Evolutionary conservation across 768 basidiomycete genomes (phyloP).

Genomic region (Serendipita indica): DNA sequence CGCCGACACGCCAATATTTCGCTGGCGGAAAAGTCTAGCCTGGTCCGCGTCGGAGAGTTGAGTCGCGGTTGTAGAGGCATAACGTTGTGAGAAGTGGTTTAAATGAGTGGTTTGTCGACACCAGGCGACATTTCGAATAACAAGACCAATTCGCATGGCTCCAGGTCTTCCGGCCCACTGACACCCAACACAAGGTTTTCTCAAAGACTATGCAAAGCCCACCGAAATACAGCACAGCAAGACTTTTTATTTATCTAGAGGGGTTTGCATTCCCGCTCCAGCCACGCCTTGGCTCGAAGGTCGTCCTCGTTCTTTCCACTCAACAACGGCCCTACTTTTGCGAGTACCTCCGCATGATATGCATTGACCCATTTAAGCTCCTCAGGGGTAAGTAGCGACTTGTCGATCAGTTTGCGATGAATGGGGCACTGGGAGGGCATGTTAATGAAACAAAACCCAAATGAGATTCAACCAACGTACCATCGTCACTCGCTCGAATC

Average conservation of each 20-base stretch:
- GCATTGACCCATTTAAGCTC: constrained; percentile 72
- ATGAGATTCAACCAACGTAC: constrained; percentile 30
- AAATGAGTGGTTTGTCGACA: background rate
- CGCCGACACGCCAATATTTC: constrained; percentile 93
- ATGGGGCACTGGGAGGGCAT: constrained; percentile 50
- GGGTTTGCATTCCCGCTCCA: constrained; percentile 20
- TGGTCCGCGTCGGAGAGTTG: constrained; percentile 49
- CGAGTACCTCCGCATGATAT: constrained; percentile 64
- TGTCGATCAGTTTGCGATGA: constrained; percentile 66
- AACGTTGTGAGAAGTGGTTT: background rate
- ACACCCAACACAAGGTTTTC: background rate
- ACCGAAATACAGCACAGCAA: background rate
- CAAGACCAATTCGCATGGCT: background rate
- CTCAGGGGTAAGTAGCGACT: constrained; percentile 39
- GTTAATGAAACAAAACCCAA: background rate
- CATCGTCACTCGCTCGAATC: constrained; percentile 78
- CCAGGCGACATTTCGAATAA: background rate
- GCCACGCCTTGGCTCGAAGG: constrained; percentile 24
- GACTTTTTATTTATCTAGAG: background rate
- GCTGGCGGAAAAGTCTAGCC: constrained; percentile 51
- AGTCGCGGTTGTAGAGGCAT: background rate
- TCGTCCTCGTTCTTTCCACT: constrained; percentile 33
- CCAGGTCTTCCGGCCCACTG: background rate
- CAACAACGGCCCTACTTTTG: constrained; percentile 61
- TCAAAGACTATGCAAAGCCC: background rate